A percentile compares a stretch with the other conserved stretches of the same genome.
Evolutionary conservation across 2,329 filamentous ascomycete species (phyloP).

Genomic region (Thelonectria rubi): DNA sequence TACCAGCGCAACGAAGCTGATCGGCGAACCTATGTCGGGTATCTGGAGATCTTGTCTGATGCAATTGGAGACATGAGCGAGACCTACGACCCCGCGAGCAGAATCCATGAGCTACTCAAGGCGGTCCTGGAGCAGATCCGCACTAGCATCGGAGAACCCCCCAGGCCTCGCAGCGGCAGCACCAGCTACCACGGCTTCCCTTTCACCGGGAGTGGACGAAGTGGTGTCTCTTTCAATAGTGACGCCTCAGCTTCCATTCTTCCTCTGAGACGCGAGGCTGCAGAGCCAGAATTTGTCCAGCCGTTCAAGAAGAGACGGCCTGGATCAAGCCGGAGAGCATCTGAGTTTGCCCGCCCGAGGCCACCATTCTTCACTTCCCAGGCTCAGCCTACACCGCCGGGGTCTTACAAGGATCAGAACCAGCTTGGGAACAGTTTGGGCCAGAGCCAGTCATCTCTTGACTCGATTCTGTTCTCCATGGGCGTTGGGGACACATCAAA

Average conservation of each 20-base stretch:
- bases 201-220: constrained; percentile 15
- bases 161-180: constrained; percentile 35
- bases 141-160: constrained; percentile 39
- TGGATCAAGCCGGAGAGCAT: constrained; percentile 40
- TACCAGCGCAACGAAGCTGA: constrained; percentile 49
- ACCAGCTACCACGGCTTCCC: constrained; percentile 23
- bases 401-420: constrained; percentile 30
- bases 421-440: constrained; percentile 18
- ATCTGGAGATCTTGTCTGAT: constrained; percentile 62
- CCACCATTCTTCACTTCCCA: constrained; percentile 40
- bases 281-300: constrained; percentile 37
- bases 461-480: constrained; percentile 42
- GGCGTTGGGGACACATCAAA: constrained; percentile 36
- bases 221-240: constrained; percentile 28
- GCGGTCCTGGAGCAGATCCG: constrained; percentile 61
- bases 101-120: constrained; percentile 62
- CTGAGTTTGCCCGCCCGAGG: constrained; percentile 44
- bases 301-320: constrained; percentile 45
- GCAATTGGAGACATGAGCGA: constrained; percentile 62
- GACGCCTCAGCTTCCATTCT: constrained; percentile 37
- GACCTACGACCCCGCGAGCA: constrained; percentile 62
- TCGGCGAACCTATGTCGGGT: constrained; percentile 52
- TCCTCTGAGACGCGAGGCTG: constrained; percentile 45
- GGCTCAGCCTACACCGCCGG: constrained; percentile 32
- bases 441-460: constrained; percentile 36